Percentiles rank a stretch among this genome's conserved stretches.
Evolutionary conservation across 768 basidiomycete species (phyloP).

Genomic region (Suillus subaureus): DNA sequence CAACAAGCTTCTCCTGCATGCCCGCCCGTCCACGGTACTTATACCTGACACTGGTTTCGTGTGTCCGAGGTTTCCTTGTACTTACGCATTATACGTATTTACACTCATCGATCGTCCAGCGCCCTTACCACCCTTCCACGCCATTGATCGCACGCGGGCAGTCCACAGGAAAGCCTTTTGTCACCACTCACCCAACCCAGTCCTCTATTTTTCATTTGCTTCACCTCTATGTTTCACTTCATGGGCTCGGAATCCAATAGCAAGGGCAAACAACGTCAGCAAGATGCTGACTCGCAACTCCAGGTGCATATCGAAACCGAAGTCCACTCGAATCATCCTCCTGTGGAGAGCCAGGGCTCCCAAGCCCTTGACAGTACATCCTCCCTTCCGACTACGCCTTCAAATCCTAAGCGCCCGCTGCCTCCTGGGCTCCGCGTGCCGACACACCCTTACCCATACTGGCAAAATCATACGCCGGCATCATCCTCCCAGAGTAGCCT

Average conservation of each 20-base stretch:
- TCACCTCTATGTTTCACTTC: slow-evolving; percentile 31
- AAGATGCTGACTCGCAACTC: slow-evolving; percentile 18
- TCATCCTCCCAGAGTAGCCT: slow-evolving; percentile 34
- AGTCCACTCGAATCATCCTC: slow-evolving; percentile 23
- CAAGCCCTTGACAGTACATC: slow-evolving; percentile 25
- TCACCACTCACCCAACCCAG: background rate
- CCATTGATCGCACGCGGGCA: slow-evolving; percentile 4
- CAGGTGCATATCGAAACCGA: slow-evolving; percentile 34
- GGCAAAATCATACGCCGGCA: slow-evolving; percentile 35
- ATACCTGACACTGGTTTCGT: slow-evolving; percentile 6
- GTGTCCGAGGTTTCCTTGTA: background rate
- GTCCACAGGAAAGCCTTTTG: slow-evolving; percentile 5
- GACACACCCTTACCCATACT: slow-evolving; percentile 36
- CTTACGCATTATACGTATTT: background rate
- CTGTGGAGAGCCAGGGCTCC: slow-evolving; percentile 15
- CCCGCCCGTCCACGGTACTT: background rate
- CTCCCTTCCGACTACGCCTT: slow-evolving; percentile 21
- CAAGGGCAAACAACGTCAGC: slow-evolving; percentile 31
- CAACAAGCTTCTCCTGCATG: background rate
- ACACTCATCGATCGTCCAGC: background rate
- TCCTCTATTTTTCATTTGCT: slow-evolving; percentile 7
- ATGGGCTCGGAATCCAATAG: slow-evolving; percentile 28
- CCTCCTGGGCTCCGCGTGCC: slow-evolving; percentile 36
- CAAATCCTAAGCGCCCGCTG: slow-evolving; percentile 23
- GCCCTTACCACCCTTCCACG: slow-evolving; percentile 2